Evolutionary conservation across 2,329 filamentous ascomycete species (phyloP).

Genomic region (Fusarium cicatricum): DNA sequence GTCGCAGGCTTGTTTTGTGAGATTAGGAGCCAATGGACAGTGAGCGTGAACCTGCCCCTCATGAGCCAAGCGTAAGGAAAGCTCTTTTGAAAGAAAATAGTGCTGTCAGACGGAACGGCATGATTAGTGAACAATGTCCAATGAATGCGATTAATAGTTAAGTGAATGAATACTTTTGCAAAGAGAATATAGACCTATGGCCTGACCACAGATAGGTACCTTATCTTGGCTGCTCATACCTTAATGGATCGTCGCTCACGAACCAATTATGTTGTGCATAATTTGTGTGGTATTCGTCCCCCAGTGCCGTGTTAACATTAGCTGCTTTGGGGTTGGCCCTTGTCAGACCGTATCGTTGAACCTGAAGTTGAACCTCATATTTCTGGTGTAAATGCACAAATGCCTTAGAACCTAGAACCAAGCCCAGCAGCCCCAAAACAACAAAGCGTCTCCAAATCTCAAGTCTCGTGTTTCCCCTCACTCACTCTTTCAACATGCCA

Average conservation of each 20-base stretch:
- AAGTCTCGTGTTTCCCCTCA: constrained; percentile 27
- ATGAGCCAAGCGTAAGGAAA: constrained; percentile 3
- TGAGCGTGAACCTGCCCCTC: neutral
- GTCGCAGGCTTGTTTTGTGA: constrained; percentile 8
- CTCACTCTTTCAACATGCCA: constrained; percentile 8
- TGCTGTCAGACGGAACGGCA: constrained; percentile 6
- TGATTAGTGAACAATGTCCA: constrained; percentile 4
- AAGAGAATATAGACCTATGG: neutral
- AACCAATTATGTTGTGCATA: constrained; percentile 14
- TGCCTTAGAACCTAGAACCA: constrained; percentile 35
- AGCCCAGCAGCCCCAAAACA: too few relatives aligned
- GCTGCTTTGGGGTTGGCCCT: constrained; percentile 38
- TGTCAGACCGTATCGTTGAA: constrained; percentile 28
- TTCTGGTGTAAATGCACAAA: constrained; percentile 44
- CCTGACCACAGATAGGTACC: too few relatives aligned
- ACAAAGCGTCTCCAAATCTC: constrained; percentile 31
- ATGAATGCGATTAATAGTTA: neutral
- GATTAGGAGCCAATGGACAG: constrained; percentile 10
- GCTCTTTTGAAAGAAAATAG: neutral
- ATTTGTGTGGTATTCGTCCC: constrained; percentile 16
- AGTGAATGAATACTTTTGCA: neutral
- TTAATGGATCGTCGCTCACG: constrained; percentile 5
- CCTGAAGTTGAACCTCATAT: constrained; percentile 42
- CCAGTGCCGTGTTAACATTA: constrained; percentile 28
- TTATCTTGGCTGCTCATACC: neutral